Conservation (phyloP, 192 early-diverging fungal species). For the Dissophora ornata region DNA sequence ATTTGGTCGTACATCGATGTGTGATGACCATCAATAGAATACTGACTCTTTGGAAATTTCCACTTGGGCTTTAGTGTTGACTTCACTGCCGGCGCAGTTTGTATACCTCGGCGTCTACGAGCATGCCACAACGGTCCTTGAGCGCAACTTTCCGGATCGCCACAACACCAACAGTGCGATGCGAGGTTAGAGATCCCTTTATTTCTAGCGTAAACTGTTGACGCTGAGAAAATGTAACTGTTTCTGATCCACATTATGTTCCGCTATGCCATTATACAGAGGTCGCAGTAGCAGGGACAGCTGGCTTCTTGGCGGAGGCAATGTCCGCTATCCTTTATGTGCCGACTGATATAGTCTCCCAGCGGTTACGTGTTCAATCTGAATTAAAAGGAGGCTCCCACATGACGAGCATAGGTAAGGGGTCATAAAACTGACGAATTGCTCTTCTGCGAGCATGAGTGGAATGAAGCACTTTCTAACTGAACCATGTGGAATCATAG, state of each 20-base stretch:
- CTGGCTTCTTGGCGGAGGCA: slow-evolving; percentile 47
- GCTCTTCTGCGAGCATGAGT: background rate
- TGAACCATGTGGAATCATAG: background rate
- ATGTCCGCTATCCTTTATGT: slow-evolving; percentile 39
- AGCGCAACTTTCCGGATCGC: slow-evolving; percentile 38
- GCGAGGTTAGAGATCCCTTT: slow-evolving; percentile 23
- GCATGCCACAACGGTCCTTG: slow-evolving; percentile 44
- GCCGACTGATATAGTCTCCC: slow-evolving; percentile 51
- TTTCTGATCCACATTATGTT: background rate
- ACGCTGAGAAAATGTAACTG: background rate
- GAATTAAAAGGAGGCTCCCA: slow-evolving; percentile 39
- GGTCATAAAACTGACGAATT: too few species aligned
- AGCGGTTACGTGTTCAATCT: slow-evolving; percentile 46
- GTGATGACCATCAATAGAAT: too few species aligned
- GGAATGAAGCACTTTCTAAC: background rate
- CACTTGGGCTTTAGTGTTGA: slow-evolving; percentile 45
- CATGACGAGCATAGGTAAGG: slow-evolving; percentile 39
- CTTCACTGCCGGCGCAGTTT: slow-evolving; percentile 43
- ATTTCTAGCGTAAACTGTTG: background rate
- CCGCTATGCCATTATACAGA: slow-evolving; percentile 1
- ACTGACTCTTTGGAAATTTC: too few species aligned
- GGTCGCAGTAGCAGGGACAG: slow-evolving; percentile 47
- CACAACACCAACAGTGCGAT: slow-evolving; percentile 46
- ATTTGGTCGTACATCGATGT: background rate
- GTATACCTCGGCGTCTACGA: slow-evolving; percentile 53